Conservation (phyloP, 441 rosid genomes). For the Corymbia calophylla region DNA sequence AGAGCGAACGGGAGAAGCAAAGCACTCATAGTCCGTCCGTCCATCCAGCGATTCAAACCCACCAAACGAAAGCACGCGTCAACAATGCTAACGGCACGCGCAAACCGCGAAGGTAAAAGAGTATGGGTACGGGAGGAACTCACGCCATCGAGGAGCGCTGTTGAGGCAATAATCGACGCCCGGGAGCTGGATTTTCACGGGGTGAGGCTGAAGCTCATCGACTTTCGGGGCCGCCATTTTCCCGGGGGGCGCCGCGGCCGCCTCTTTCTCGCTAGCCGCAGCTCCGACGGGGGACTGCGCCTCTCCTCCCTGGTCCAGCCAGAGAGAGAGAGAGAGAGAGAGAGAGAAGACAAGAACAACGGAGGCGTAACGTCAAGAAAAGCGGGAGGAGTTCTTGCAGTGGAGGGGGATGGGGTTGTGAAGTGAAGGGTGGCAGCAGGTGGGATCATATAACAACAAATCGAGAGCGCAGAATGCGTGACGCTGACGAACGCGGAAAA, state of each 20-base stretch:
- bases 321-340: neutral
- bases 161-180: conserved; percentile 68
- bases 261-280: neutral
- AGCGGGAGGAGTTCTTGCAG: neutral
- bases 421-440: neutral
- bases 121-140: neutral
- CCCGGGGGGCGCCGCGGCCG: neutral
- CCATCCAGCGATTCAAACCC: neutral
- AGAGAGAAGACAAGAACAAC: neutral
- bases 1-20: neutral
- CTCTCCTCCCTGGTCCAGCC: neutral
- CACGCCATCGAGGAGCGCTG: conserved; percentile 83
- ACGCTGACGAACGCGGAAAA: neutral
- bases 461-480: neutral
- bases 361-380: neutral
- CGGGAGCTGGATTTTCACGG: conserved; percentile 79
- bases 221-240: conserved; percentile 23
- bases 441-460: neutral
- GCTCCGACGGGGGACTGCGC: neutral
- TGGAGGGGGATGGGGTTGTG: neutral
- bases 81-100: neutral
- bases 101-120: neutral
- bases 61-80: neutral
- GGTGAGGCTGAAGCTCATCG: conserved; percentile 67
- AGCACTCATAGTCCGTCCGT: neutral